A percentile compares a stretch with the other conserved stretches of the same genome.
Conservation (phyloP, 2,329 filamentous ascomycete species). For the Aureobasidium sp. region DNA sequence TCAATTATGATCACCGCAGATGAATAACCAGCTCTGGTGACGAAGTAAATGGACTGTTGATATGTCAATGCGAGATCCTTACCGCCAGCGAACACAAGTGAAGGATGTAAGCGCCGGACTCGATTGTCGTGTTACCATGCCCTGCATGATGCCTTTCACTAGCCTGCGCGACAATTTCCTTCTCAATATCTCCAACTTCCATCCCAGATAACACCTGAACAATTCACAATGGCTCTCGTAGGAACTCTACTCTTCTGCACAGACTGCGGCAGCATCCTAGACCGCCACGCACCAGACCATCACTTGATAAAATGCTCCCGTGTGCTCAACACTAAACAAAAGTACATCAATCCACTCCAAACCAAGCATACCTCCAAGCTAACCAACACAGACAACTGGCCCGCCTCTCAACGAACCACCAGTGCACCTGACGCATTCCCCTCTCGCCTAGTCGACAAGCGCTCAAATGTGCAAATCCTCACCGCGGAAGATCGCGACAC, state of each 20-base stretch:
- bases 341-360: constrained; percentile 41
- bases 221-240: constrained; percentile 67
- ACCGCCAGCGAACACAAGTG: background rate
- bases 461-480: constrained; percentile 75
- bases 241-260: constrained; percentile 89
- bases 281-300: constrained; percentile 67
- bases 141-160: background rate
- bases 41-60: no score
- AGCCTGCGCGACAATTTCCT: background rate
- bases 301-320: constrained; percentile 73
- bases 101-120: background rate
- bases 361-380: background rate
- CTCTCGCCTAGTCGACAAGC: constrained; percentile 76
- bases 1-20: background rate
- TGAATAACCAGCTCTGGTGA: background rate
- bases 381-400: background rate
- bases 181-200: background rate
- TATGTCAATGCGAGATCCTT: no score
- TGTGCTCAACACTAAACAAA: constrained; percentile 78
- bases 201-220: no score
- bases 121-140: background rate
- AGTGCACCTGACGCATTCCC: constrained; percentile 89
- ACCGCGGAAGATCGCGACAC: constrained; percentile 65
- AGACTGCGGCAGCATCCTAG: constrained; percentile 84
- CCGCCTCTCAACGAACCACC: constrained; percentile 66